phyloP scores from a whole-genome alignment of 306 rosid genomes.

The Cucurbita moschata region DNA sequence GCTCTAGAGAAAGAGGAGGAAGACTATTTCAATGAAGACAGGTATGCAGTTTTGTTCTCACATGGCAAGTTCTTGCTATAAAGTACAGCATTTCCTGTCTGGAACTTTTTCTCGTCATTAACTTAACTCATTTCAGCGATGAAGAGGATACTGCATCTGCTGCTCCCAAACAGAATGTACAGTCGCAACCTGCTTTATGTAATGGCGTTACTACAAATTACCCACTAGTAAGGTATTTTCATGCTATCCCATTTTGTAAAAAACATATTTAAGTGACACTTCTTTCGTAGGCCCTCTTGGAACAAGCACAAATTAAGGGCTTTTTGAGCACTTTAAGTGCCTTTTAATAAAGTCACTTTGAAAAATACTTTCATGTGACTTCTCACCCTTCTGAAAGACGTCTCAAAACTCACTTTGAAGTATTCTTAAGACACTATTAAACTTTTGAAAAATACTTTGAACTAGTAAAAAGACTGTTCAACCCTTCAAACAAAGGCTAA shows the following conservation, averaged over 20 bases:
- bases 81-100: neutral
- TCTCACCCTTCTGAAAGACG: too few species aligned
- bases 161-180: slow-evolving; percentile 28
- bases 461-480: too few species aligned
- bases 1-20: slow-evolving; percentile 85
- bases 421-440: too few species aligned
- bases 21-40: slow-evolving; percentile 76
- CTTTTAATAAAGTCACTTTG: neutral
- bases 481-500: neutral
- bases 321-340: neutral
- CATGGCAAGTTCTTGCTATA: neutral
- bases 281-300: neutral
- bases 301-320: neutral
- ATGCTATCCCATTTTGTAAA: neutral
- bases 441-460: too few species aligned
- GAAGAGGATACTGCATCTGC: slow-evolving; percentile 71
- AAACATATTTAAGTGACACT: neutral
- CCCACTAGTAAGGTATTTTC: slow-evolving; percentile 40
- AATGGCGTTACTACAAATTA: slow-evolving; percentile 51
- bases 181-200: slow-evolving; percentile 43
- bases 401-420: too few species aligned
- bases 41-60: slow-evolving; percentile 22
- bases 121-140: slow-evolving; percentile 33
- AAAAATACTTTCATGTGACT: too few species aligned
- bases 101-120: neutral